Evolutionary conservation across 129 eudicot genomes (phyloP), one percentile per base, ranked within the genome.

Genomic region (Saussurea involucrata): DNA sequence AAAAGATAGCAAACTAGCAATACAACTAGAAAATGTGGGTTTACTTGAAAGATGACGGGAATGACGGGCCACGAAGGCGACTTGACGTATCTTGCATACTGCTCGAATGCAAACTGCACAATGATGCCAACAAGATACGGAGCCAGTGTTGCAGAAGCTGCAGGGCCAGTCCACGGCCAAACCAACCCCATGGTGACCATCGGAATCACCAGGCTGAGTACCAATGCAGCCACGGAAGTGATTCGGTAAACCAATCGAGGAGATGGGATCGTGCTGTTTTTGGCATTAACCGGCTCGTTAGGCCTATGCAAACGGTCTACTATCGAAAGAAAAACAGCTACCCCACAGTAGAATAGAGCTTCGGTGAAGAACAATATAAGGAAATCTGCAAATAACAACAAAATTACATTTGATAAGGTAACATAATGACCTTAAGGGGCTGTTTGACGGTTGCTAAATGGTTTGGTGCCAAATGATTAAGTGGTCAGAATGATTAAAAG

Each of bases 91-190:
- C 84, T 86, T 28, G 98, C 90, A 83, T 95, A 95, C 86, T 89
- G 98, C 89, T 95, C 98, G 58, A 95, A 95, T 21, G 97, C 92
- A 74, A 89, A 91, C 84, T 95, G 98, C 27, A 95, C 98, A 53
- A 95, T 86, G 20, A 95, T 91, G 69, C 98, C 98, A 76, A 95
- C 98, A 83, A 95, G 97, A 79, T 95, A 95, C 0, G 98, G 98
- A 34, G 98, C 98, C 33, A 95, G 92, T 53, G 98, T 90, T 78
- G 98, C 98, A 18, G 98, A 95, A 82, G 98, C 98, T 60, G 98
- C 98, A 53, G 98, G 98, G 49, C 98, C 98, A 11, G 98, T 95
- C 98, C 98, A 95, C 6, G 98, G 98, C 98, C 98, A 95, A 55
- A 95, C 98, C 69, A 89, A 84, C 27, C 98, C 98, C 98, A 95